Conservation (phyloP, 805 yeast genomes). For the Saccharomyces eubayanus region DNA sequence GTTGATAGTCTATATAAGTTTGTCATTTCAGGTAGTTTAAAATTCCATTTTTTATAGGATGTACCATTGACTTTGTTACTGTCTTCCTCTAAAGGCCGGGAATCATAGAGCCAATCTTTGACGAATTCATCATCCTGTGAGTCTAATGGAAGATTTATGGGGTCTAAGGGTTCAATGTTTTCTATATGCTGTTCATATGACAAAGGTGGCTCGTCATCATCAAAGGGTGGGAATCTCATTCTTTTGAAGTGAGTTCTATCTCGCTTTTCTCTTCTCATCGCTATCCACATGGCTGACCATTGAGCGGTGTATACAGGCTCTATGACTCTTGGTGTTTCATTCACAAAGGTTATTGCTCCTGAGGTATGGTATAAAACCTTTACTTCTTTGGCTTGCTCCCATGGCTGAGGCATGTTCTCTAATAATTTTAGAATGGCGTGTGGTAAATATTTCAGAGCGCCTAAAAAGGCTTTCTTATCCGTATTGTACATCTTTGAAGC, state of each 20-base stretch:
- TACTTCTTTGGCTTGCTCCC: conserved; percentile 86
- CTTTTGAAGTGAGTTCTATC: conserved; percentile 85
- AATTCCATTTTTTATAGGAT: conserved; percentile 64
- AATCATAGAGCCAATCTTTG: conserved; percentile 74
- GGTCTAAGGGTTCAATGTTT: conserved; percentile 61
- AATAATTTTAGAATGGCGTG: conserved; percentile 83
- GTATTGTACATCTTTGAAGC: conserved; percentile 68
- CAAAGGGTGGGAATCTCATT: conserved; percentile 91
- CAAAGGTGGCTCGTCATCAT: conserved; percentile 93
- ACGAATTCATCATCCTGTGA: conserved; percentile 52
- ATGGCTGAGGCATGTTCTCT: conserved; percentile 97
- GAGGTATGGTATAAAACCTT: conserved; percentile 80
- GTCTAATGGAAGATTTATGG: conserved; percentile 60
- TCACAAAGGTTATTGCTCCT: conserved; percentile 93
- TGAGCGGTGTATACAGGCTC: conserved; percentile 89
- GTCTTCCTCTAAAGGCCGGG: conserved; percentile 60
- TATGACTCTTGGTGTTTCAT: conserved; percentile 84
- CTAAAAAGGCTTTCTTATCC: conserved; percentile 80
- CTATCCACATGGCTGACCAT: conserved; percentile 90
- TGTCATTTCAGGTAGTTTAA: conserved; percentile 55
- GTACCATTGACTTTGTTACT: conserved; percentile 56
- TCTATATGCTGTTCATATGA: conserved; percentile 75
- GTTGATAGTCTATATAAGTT: conserved; percentile 56
- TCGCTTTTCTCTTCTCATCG: conserved; percentile 89
- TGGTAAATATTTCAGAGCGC: conserved; percentile 90